These are phyloP conservation scores for Phytophthora tubulina DNA, from an alignment of 352 stramenopile species.

Conservation along the genomic window DNA sequence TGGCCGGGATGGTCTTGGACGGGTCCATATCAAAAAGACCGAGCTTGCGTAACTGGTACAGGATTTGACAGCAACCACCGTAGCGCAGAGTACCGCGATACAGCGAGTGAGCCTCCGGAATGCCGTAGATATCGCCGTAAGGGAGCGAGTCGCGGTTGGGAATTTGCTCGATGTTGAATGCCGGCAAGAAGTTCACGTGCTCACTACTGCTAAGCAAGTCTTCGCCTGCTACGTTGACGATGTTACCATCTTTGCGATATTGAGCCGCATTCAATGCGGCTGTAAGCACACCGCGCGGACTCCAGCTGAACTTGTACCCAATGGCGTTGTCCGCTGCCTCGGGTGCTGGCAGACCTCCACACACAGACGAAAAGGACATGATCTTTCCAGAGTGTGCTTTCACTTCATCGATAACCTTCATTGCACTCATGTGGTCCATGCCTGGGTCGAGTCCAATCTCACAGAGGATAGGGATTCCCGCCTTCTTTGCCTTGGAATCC, in stretches of 20 bases:
- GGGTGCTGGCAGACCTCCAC: conserved; percentile 94
- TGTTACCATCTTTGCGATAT: conserved; percentile 88
- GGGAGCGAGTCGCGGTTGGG: conserved; percentile 95
- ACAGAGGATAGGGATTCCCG: conserved; percentile 94
- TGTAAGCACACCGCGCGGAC: conserved; percentile 94
- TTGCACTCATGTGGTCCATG: conserved; percentile 97
- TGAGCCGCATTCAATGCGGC: conserved; percentile 92
- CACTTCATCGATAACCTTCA: conserved; percentile 97
- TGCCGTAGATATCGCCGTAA: conserved; percentile 96
- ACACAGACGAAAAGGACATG: conserved; percentile 94
- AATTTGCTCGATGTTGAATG: conserved; percentile 95
- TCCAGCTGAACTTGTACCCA: conserved; percentile 98
- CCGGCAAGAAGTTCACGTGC: conserved; percentile 88
- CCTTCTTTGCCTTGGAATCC: conserved; percentile 71
- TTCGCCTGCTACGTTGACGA: conserved; percentile 87
- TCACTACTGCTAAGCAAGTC: conserved; percentile 91
- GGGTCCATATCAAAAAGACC: conserved; percentile 89
- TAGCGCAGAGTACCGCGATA: conserved; percentile 97
- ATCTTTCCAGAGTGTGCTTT: conserved; percentile 91
- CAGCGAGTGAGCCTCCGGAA: conserved; percentile 91
- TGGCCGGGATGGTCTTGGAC: conserved; percentile 54
- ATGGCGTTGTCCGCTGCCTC: conserved; percentile 96
- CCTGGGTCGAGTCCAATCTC: conserved; percentile 96
- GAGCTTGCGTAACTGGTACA: conserved; percentile 92
- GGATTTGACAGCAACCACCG: conserved; percentile 91